Evolutionary conservation across 2,329 filamentous ascomycete genomes (phyloP), one percentile per base, ranked within the genome.

Genomic region (Alternaria hordeiaustralica): DNA sequence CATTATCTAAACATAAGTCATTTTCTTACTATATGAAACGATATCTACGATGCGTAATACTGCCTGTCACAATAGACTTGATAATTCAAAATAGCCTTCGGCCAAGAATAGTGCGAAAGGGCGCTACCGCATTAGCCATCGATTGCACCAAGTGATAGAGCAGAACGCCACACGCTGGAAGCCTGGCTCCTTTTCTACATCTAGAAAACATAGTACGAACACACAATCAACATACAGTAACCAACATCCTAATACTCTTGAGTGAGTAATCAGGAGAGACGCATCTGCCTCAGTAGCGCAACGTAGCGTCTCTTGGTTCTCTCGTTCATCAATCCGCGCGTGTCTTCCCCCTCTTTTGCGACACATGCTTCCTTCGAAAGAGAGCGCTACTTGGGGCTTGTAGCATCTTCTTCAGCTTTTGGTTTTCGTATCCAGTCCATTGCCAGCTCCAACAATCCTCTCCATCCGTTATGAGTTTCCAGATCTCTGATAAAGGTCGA

Each of bases 31-130:
- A 33, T 3, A 15, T 8, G 6, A 33, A 33, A 15, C 1, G 13
- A 33, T 6, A 6, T 33, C 3, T 8, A 33, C 5, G 13, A 33
- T 6, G 30, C 30, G 30, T 15, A 33, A 33, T 33, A 33, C 1
- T 4, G 3, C 30, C 13, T n/a, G 2, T 36, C 0, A 2, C 7
- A 3, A 36, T 15, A 36, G 0, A 36, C 0, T 36, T 2, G 0
- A 2, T 36, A 7, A n/a, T 36, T 15, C 13, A 36, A n/a, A 36
- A 33, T 2, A 30, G 5, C 5, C 5, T 6, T 30, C 12, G 12
- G 28, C 6, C 12, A 30, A 33, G 1, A 2, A 8, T 12, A 33
- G 30, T 15, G 30, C 2, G 4, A 1, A 36, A 8, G 7, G 4
- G 13, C 1, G 30, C 13, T 36, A n/a, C 5, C 4, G 13, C 4